Conservation (phyloP, 495 filamentous ascomycete species). For the Corynascus novoguineensis region DNA sequence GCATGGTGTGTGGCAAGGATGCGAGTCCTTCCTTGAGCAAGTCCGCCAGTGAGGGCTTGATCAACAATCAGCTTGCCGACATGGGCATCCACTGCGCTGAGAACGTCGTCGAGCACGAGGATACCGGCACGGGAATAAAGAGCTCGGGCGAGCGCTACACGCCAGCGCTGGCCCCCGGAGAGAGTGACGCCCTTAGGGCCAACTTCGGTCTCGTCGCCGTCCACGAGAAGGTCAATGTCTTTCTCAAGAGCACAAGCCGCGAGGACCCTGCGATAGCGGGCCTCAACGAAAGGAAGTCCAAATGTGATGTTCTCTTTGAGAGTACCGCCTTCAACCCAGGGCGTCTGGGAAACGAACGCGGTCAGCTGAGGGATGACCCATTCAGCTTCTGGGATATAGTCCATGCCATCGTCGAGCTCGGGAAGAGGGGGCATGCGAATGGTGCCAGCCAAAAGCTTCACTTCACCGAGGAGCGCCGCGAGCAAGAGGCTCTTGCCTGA, state of each 20-base stretch:
- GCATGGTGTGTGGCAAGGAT: constrained; percentile 52
- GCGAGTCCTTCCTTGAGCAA: constrained; percentile 43
- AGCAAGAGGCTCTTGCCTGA: constrained; percentile 56
- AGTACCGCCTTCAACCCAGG: constrained; percentile 53
- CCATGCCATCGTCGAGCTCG: constrained; percentile 22
- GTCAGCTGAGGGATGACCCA: constrained; percentile 58
- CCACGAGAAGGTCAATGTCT: constrained; percentile 58
- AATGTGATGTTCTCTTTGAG: constrained; percentile 56
- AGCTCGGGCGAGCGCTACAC: constrained; percentile 63
- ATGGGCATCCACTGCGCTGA: constrained; percentile 56
- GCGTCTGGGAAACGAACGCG: constrained; percentile 56
- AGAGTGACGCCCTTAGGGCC: constrained; percentile 66
- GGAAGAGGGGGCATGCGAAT: constrained; percentile 41
- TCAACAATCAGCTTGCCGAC: constrained; percentile 46
- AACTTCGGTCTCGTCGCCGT: constrained; percentile 64
- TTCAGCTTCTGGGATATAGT: constrained; percentile 36
- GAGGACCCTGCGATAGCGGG: constrained; percentile 51
- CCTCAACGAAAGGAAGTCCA: constrained; percentile 42
- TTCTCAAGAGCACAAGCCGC: constrained; percentile 58
- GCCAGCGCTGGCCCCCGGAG: constrained; percentile 66
- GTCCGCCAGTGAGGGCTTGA: constrained; percentile 44
- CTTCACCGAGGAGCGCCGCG: constrained; percentile 53
- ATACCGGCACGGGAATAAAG: constrained; percentile 62
- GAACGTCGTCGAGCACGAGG: constrained; percentile 63
- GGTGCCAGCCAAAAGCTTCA: constrained; percentile 40